phyloP scores from a whole-genome alignment of 208 protist genomes.

The Leishmania gerbilli region DNA sequence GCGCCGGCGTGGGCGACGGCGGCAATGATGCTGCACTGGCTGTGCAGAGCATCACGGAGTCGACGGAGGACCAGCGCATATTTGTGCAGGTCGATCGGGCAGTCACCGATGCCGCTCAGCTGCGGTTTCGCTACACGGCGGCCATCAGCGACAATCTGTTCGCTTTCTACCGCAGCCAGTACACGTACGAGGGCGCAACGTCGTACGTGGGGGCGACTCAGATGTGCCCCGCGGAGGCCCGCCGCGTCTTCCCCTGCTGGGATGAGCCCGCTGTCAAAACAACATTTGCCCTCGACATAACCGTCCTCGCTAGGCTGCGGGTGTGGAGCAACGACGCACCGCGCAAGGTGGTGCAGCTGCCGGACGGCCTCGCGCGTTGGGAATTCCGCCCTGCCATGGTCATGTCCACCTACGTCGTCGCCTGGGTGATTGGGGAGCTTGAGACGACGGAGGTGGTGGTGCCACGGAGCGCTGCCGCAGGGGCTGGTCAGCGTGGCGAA shows the following conservation, averaged over 20 bases:
- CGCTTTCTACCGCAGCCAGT: conserved; percentile 95
- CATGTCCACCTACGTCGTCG: conserved; percentile 97
- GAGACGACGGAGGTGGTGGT: conserved; percentile 35
- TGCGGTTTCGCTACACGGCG: conserved; percentile 87
- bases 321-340: conserved; percentile 92
- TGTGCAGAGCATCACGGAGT: conserved; percentile 36
- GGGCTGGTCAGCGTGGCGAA: neutral
- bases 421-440: conserved; percentile 93
- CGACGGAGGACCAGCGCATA: conserved; percentile 37
- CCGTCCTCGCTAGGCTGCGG: conserved; percentile 53
- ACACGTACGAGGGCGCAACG: conserved; percentile 68
- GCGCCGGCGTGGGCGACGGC: neutral
- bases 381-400: conserved; percentile 78
- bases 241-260: conserved; percentile 94
- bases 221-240: conserved; percentile 93
- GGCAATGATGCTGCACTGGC: conserved; percentile 1
- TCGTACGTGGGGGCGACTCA: conserved; percentile 86
- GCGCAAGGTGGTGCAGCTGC: conserved; percentile 21
- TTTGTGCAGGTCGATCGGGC: conserved; percentile 14
- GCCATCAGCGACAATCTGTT: conserved; percentile 91
- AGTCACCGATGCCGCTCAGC: conserved; percentile 28
- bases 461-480: conserved; percentile 23
- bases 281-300: conserved; percentile 93
- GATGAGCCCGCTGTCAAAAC: conserved; percentile 96
- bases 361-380: conserved; percentile 8